These are phyloP conservation scores for Umbellularia californica DNA, from an alignment of 164 flowering plant genomes.

Conservation along the genomic window DNA sequence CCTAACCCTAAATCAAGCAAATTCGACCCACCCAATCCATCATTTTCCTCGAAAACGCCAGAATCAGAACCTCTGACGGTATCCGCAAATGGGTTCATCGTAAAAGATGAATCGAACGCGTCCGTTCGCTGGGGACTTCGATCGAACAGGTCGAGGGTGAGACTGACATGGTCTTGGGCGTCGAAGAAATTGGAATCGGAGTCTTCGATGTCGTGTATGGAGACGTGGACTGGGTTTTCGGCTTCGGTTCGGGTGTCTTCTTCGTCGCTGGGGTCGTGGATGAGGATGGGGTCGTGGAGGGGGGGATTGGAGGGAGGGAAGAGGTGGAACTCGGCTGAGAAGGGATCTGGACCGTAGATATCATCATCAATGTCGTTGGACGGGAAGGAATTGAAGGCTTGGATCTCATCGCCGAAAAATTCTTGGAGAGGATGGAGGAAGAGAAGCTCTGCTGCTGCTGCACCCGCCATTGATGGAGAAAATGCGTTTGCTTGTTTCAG, in stretches of 20 bases:
- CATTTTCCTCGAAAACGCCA: slow-evolving; percentile 20
- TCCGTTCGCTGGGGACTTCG: slow-evolving; percentile 40
- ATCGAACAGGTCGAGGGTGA: slow-evolving; percentile 57
- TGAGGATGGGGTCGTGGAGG: neutral
- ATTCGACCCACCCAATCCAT: neutral
- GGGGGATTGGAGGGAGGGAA: slow-evolving; percentile 6
- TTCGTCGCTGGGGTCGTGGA: slow-evolving; percentile 1
- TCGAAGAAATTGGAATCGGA: slow-evolving; percentile 20
- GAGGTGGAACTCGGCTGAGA: slow-evolving; percentile 10
- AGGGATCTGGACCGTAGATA: slow-evolving; percentile 9
- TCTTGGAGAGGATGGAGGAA: slow-evolving; percentile 15
- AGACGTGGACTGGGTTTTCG: neutral
- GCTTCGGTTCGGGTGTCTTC: neutral
- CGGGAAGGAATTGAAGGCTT: slow-evolving; percentile 14
- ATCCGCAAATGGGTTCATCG: slow-evolving; percentile 15
- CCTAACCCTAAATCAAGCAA: slow-evolving; percentile 22
- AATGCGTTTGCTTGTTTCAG: no score
- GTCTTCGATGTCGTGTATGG: slow-evolving; percentile 11
- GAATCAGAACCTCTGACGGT: slow-evolving; percentile 23
- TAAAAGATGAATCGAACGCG: slow-evolving; percentile 11
- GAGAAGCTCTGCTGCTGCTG: slow-evolving; percentile 13
- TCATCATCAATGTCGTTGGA: slow-evolving; percentile 11
- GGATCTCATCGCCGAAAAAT: slow-evolving; percentile 10
- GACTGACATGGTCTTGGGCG: slow-evolving; percentile 40
- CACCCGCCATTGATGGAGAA: slow-evolving; percentile 22